These are phyloP conservation scores for Aureobasidium pullulans DNA, from an alignment of 2,329 filamentous ascomycete species.

Conservation along the genomic window DNA sequence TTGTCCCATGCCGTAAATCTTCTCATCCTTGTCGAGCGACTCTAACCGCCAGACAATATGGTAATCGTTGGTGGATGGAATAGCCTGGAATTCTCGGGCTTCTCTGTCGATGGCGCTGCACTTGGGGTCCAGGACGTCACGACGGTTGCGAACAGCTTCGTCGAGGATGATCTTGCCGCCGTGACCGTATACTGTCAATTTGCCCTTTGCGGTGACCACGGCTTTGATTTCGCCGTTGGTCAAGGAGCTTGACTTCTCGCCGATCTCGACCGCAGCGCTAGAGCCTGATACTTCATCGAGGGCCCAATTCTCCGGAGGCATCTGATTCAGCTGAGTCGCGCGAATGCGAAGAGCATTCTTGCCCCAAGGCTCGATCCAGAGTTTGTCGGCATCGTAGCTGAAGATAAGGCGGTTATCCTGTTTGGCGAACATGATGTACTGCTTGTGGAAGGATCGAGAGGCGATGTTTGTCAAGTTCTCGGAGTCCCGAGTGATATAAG, in stretches of 20 bases:
- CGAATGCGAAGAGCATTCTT: constrained; percentile 42
- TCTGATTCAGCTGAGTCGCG: constrained; percentile 33
- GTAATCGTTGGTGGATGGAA: constrained; percentile 44
- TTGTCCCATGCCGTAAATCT: constrained; percentile 63
- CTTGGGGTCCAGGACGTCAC: constrained; percentile 49
- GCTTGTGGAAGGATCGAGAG: neutral
- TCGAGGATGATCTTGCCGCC: constrained; percentile 41
- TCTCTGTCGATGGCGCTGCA: constrained; percentile 51
- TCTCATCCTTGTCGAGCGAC: constrained; percentile 46
- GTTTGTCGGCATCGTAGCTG: constrained; percentile 44
- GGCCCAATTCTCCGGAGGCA: constrained; percentile 37
- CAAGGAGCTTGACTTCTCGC: constrained; percentile 32
- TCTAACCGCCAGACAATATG: constrained; percentile 54
- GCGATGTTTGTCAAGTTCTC: neutral
- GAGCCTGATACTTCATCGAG: constrained; percentile 21
- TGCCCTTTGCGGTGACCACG: constrained; percentile 40
- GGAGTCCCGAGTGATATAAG: neutral
- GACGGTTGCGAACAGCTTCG: constrained; percentile 46
- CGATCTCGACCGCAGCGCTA: constrained; percentile 21
- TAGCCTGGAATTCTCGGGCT: constrained; percentile 51
- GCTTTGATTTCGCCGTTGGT: constrained; percentile 45
- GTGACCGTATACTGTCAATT: constrained; percentile 42
- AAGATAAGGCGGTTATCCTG: constrained; percentile 54
- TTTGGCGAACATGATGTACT: constrained; percentile 27
- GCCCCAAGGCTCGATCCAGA: constrained; percentile 46